Evolutionary conservation across 1,284 basidiomycete genomes (phyloP).

Genomic region (Ganoderma meredithae): DNA sequence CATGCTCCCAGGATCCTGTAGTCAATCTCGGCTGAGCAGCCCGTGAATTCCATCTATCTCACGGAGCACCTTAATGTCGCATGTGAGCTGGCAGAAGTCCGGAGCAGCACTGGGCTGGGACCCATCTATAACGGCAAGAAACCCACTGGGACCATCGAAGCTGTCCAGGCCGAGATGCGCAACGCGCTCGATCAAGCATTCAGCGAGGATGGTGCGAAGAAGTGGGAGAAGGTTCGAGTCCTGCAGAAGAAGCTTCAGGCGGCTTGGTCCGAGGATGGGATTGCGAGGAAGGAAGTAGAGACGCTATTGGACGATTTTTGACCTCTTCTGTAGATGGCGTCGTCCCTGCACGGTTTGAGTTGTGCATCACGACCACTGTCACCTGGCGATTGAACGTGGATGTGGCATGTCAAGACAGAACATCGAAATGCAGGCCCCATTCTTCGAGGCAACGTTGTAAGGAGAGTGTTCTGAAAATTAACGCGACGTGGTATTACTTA

Average conservation of each 20-base stretch:
- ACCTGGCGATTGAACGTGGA: background rate
- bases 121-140: conserved; percentile 1
- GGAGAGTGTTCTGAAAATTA: background rate
- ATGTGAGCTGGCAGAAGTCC: conserved; percentile 36
- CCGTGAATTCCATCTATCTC: conserved; percentile 31
- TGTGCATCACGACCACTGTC: background rate
- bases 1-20: conserved; percentile 32
- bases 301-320: background rate
- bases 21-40: conserved; percentile 36
- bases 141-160: background rate
- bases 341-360: background rate
- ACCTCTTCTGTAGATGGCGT: background rate
- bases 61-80: conserved; percentile 31
- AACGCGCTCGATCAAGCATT: conserved; percentile 2
- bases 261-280: conserved; percentile 7
- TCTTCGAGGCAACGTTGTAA: background rate
- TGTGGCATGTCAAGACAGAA: background rate
- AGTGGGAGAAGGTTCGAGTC: background rate
- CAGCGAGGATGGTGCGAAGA: background rate
- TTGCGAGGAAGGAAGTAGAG: conserved; percentile 1
- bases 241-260: background rate
- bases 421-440: background rate
- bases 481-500: background rate
- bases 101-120: conserved; percentile 25
- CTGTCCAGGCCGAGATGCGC: conserved; percentile 7